Conservation (phyloP, 2,329 filamentous ascomycete species). For the Fusarium albidum region DNA sequence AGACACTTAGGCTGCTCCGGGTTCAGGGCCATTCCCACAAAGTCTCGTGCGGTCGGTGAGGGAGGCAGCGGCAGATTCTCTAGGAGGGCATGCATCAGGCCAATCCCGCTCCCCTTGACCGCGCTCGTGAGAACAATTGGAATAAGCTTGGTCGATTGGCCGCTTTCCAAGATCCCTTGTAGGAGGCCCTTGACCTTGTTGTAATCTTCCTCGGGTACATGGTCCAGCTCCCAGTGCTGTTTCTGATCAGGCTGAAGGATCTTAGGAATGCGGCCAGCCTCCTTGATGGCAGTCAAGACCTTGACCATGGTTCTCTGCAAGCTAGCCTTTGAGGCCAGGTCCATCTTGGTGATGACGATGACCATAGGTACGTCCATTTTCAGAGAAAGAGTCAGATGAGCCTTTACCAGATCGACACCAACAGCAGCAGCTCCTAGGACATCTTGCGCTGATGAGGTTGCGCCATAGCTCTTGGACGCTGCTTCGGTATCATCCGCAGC, state of each 20-base stretch:
- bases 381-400: slow-evolving; percentile 85
- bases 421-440: slow-evolving; percentile 58
- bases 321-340: slow-evolving; percentile 78
- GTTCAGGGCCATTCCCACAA: slow-evolving; percentile 62
- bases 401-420: slow-evolving; percentile 76
- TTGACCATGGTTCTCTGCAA: slow-evolving; percentile 76
- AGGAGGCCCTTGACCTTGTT: slow-evolving; percentile 66
- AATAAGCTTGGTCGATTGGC: slow-evolving; percentile 62
- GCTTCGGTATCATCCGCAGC: slow-evolving; percentile 76
- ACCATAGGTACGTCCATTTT: slow-evolving; percentile 80
- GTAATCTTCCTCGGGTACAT: slow-evolving; percentile 64
- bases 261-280: slow-evolving; percentile 74
- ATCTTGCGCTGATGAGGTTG: slow-evolving; percentile 60
- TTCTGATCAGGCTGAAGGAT: slow-evolving; percentile 70
- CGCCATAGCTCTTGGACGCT: slow-evolving; percentile 41
- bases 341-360: slow-evolving; percentile 89
- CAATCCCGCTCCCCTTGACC: slow-evolving; percentile 83
- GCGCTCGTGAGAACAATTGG: slow-evolving; percentile 90
- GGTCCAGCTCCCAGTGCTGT: slow-evolving; percentile 60
- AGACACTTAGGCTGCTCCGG: slow-evolving; percentile 69
- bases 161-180: slow-evolving; percentile 55
- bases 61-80: slow-evolving; percentile 76
- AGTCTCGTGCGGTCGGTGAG: slow-evolving; percentile 60
- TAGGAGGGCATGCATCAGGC: slow-evolving; percentile 82
- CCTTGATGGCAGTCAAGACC: slow-evolving; percentile 80